A percentile compares a stretch with the other conserved stretches of the same genome.
These are phyloP conservation scores for Scytalidium lignicola DNA, from an alignment of 2,329 filamentous ascomycete species.

Conservation along the genomic window DNA sequence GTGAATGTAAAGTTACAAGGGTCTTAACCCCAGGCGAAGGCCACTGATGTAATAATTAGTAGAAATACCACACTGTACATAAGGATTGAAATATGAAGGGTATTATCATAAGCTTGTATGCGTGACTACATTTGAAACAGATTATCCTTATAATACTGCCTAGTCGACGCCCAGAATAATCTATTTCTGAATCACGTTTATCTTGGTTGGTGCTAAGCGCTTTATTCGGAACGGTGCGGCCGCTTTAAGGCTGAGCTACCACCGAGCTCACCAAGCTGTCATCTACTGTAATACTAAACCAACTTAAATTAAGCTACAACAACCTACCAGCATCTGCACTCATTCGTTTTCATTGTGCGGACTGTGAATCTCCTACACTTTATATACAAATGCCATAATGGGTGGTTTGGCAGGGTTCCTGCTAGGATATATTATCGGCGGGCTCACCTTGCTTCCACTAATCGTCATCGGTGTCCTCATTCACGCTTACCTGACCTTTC, in stretches of 20 bases:
- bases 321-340: not conserved
- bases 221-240: not conserved
- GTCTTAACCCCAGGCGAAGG: too few species aligned
- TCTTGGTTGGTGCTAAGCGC: not conserved
- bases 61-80: too few species aligned
- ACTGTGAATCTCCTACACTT: not conserved
- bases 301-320: not conserved
- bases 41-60: too few species aligned
- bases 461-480: constrained; percentile 55
- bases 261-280: not conserved
- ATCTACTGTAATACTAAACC: not conserved
- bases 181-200: not conserved
- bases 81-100: not conserved
- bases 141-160: not conserved
- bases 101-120: not conserved
- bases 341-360: not conserved
- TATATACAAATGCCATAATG: constrained; percentile 16
- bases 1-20: too few species aligned
- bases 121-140: not conserved
- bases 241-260: not conserved
- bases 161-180: not conserved
- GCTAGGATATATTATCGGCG: constrained; percentile 76
- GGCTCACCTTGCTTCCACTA: constrained; percentile 80
- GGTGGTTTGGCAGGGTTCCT: constrained; percentile 46
- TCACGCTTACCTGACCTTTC: constrained; percentile 66